phyloP scores from a whole-genome alignment of 108 stramenopile genomes.

The Stephanodiscus triporus region DNA sequence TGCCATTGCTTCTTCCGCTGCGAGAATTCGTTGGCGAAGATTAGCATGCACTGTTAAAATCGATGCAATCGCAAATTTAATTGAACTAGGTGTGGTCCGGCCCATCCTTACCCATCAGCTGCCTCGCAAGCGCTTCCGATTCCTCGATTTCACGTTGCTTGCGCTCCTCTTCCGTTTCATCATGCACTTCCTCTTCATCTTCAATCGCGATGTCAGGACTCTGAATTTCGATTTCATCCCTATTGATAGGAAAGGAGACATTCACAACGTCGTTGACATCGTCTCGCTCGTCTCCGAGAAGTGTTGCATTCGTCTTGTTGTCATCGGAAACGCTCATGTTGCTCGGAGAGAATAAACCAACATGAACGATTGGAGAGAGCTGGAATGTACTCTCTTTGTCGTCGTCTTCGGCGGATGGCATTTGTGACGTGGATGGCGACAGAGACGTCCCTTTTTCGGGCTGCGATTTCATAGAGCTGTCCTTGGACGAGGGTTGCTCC shows the following conservation, averaged over 20 bases:
- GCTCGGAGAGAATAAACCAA: constrained; percentile 4
- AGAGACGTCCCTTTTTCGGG: not conserved
- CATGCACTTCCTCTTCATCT: constrained; percentile 1
- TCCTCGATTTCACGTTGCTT: constrained; percentile 71
- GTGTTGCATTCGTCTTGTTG: not conserved
- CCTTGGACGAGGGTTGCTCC: not conserved
- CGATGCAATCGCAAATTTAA: too few relatives aligned
- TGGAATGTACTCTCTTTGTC: not conserved
- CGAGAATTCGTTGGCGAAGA: not conserved
- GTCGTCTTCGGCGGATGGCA: not conserved
- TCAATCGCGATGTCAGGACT: not conserved
- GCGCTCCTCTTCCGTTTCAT: constrained; percentile 60
- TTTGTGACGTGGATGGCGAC: not conserved
- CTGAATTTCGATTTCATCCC: constrained; percentile 19
- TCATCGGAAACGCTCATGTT: not conserved
- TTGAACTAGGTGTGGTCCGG: too few relatives aligned
- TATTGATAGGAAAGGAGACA: constrained; percentile 23
- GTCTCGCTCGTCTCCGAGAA: not conserved
- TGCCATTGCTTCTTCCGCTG: constrained; percentile 89
- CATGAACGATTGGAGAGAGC: constrained; percentile 3
- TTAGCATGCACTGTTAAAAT: too few relatives aligned
- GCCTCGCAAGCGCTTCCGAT: constrained; percentile 80
- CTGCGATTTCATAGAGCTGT: not conserved
- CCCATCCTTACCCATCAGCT: constrained; percentile 58
- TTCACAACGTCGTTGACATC: not conserved